Base-by-base conservation (phyloP, 305 asterid species). In the Fraxinus ornus region DNA sequence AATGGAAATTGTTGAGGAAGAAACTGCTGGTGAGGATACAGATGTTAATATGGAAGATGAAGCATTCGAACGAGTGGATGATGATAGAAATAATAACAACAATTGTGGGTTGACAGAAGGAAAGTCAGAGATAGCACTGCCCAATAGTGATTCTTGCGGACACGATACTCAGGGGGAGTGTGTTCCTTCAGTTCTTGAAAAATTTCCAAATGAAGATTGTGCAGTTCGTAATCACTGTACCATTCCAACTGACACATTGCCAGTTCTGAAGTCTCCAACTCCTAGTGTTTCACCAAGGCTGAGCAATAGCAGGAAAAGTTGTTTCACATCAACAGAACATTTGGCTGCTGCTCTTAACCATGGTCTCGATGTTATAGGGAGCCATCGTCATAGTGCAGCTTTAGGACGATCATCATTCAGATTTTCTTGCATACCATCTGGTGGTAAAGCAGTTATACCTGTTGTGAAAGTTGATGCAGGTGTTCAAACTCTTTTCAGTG, bases 1-100 rank as follows among this genome's bases (percentile, higher is more conserved):
- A 90, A 97, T 97, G 99, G 98, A 97, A 84, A 93, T 94, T 82
- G 97, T 94, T 80, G 90, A 91, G 22, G 95, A 89, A 52, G 78
- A 82, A 81, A 78, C 83, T 71, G 82, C 30, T 74, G 72, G 68
- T n/a, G 92, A 88, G 62, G 94, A 89, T 80, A 83, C 91, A 73
- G 99, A 93, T 86, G 89, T 90, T 84, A 89, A 89, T 80, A 94
- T 95, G 97, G 95, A 92, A 79, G 97, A 90, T 84, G 94, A 83
- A 83, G 78, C 86, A 28, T 83, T 81, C 75, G 93, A 90, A 85
- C 85, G 83, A 77, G 87, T 79, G 72, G 91, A 85, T 19, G 86
- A 85, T 86, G 79, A 82, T 73, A 88, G 81, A 72, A 80, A 79
- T 80, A 83, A 72, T 62, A 41, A 44, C 76, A 68, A 71, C 72